These are phyloP conservation scores for Colletotrichum lindemuthianum DNA, from an alignment of 2,329 filamentous ascomycete species.

Conservation along the genomic window DNA sequence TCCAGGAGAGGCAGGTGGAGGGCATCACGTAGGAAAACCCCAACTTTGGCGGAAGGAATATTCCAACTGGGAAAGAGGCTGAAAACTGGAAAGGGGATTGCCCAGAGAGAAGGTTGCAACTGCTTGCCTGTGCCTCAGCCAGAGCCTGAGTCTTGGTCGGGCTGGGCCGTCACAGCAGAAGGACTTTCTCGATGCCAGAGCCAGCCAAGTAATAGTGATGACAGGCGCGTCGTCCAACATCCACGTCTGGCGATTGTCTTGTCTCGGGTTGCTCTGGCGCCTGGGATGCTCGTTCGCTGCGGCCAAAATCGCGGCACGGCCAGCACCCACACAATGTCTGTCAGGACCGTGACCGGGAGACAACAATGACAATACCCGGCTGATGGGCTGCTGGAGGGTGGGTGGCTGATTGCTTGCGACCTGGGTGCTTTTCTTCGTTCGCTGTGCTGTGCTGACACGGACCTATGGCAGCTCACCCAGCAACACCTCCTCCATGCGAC, in stretches of 20 bases:
- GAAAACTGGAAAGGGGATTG: no score
- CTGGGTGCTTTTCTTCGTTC: neutral
- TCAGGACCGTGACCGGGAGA: no score
- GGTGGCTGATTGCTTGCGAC: slow-evolving; percentile 23
- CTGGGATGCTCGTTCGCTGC: slow-evolving; percentile 17
- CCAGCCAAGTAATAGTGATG: neutral
- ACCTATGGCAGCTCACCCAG: slow-evolving; percentile 52
- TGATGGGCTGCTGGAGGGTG: slow-evolving; percentile 1
- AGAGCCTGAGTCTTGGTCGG: neutral
- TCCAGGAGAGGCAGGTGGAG: slow-evolving; percentile 14
- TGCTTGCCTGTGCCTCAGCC: neutral
- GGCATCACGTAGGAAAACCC: slow-evolving; percentile 28
- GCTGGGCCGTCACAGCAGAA: neutral
- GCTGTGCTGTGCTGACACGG: slow-evolving; percentile 39
- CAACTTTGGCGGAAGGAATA: slow-evolving; percentile 1
- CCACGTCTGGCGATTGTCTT: slow-evolving; percentile 7
- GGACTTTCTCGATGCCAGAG: neutral
- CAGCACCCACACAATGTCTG: neutral
- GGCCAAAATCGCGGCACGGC: slow-evolving; percentile 1
- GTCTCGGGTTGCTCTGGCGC: slow-evolving; percentile 30
- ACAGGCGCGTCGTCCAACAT: neutral
- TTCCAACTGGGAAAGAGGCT: no score
- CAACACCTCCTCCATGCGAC: slow-evolving; percentile 35
- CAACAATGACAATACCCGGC: slow-evolving; percentile 12
- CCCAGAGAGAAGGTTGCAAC: slow-evolving; percentile 1